Evolutionary conservation across 1,139 yeast species (phyloP), one percentile per base, ranked within the genome.

Genomic region (Taiozyma sp.): DNA sequence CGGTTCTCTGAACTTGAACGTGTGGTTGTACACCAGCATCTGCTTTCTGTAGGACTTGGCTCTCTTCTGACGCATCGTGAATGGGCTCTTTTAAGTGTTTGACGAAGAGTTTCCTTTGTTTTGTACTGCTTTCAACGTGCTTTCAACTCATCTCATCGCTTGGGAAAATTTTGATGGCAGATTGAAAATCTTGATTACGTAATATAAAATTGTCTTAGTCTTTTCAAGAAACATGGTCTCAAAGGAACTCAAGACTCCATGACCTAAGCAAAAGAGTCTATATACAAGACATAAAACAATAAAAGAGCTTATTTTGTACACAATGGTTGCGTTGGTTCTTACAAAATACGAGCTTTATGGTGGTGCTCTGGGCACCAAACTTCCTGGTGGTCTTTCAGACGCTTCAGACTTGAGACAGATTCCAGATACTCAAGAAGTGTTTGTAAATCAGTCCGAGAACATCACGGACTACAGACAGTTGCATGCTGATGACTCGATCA

Each of bases 41-140:
- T 89, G 97, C 74, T 92, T 93, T 68, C 92, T 84, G 71, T 95
- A 93, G 2, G 96, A 79, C 69, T 93, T 93, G 50, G 97, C 96
- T 69, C 99, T 79, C 70, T 92, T 92, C 70, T 92, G 97, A 76
- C 96, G 90, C 99, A 93, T 93, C 52, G 51, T 69, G 3, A 16
- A 9, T 38, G 24, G 14, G 41, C 24, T 38, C 27, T 24, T 24
- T 24, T 24, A 24, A 5, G 6, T 24, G 6, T 2, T 24, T 24
- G 6, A 24, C 8, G 27, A 24, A 24, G 27, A 24, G 27, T 24
- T 24, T 24, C 27, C 4, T 24, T 24, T 24, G 27, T 24, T 5
- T 24, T 19, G 19, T 19, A 19, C 3, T 19, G 19, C 19, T 19
- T 19, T 19, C 19, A 19, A 19, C 19, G 19, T 19, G 19, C 19